Evolutionary conservation across 2,329 filamentous ascomycete genomes (phyloP), one percentile per base, ranked within the genome.

Genomic region (Coniochaeta sp.): DNA sequence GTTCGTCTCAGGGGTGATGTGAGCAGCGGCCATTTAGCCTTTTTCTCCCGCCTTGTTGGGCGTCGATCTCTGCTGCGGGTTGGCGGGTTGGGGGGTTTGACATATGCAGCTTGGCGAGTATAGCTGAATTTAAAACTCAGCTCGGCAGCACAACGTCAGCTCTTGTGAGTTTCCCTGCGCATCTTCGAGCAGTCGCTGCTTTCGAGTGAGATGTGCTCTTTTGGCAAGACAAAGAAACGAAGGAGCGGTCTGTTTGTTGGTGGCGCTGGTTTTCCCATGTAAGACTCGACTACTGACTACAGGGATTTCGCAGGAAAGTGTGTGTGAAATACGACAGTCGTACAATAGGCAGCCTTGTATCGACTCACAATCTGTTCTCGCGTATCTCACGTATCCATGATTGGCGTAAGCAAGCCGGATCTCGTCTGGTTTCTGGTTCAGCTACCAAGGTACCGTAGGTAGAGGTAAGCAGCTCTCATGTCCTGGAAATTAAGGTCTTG

Each of bases 1-100:
- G 60, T 66, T 63, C 22, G 47, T 7, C 47, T 52, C 47, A 14
- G 47, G 47, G 47, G 47, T 31, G 9, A 52, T 52, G 11, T 17
- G 47, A 14, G 22, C 5, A 31, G 22, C n/a, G n/a, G n/a, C 22
- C 47, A 52, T 52, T 52, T 31, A 31, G 17, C 12, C 47, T 26
- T 47, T 36, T 26, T 12, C 4, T 26, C 43, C 43, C 43, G 9
- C 43, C 19, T 12, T 12, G 19, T 17, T n/a, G 24, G 47, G 26
- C 16, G 31, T 36, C 22, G n/a, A 52, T 60, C n/a, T 47, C 43
- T 22, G 11, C 6, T 52, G 24, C 14, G 22, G 24, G 44, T 9
- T 19, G 19, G 19, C 17, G 26, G 40, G 7, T 9, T 22, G 19
- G 22, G n/a, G 5, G 28, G 28, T 31, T 31, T 31, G 28, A 9